These are phyloP conservation scores for Penicillium nucicola DNA, from an alignment of 495 filamentous ascomycete species.

Conservation along the genomic window DNA sequence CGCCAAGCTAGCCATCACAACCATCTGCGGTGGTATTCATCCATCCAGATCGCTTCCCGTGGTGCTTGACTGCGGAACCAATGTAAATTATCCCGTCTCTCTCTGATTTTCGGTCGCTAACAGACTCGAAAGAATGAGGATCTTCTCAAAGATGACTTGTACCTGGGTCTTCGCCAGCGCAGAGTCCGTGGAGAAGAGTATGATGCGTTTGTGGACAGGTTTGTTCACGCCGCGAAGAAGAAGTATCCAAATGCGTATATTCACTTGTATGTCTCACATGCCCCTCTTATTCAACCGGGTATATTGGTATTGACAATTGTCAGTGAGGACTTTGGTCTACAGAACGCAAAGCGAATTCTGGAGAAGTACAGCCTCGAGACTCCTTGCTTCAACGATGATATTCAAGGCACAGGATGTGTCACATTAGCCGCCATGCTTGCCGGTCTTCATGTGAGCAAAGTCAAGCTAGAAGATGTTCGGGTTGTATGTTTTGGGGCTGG, in stretches of 20 bases:
- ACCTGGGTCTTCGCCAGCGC: constrained; percentile 68
- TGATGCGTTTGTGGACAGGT: constrained; percentile 72
- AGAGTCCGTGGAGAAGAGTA: constrained; percentile 71
- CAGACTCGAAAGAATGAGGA: constrained; percentile 55
- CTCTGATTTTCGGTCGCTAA: constrained; percentile 4
- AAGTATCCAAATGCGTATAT: constrained; percentile 79
- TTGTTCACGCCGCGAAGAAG: constrained; percentile 63
- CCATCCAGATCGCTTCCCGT: constrained; percentile 76
- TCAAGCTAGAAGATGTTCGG: constrained; percentile 63
- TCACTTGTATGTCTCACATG: constrained; percentile 67
- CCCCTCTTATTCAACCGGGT: too few species aligned
- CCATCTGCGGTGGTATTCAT: constrained; percentile 81
- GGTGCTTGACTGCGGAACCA: constrained; percentile 80
- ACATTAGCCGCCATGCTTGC: constrained; percentile 79
- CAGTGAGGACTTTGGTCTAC: constrained; percentile 57
- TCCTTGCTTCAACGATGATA: constrained; percentile 88
- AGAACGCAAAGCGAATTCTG: constrained; percentile 63
- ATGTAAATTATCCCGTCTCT: constrained; percentile 38
- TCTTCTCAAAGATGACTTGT: constrained; percentile 73
- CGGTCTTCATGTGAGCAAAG: constrained; percentile 64
- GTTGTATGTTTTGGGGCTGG: constrained; percentile 78
- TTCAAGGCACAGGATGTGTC: constrained; percentile 87
- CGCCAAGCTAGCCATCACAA: constrained; percentile 79
- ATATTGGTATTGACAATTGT: too few species aligned
- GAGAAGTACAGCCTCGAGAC: constrained; percentile 69